Evolutionary conservation across 768 basidiomycete genomes (phyloP), one percentile per base, ranked within the genome.

Genomic region (Leccinum disarticulatum): DNA sequence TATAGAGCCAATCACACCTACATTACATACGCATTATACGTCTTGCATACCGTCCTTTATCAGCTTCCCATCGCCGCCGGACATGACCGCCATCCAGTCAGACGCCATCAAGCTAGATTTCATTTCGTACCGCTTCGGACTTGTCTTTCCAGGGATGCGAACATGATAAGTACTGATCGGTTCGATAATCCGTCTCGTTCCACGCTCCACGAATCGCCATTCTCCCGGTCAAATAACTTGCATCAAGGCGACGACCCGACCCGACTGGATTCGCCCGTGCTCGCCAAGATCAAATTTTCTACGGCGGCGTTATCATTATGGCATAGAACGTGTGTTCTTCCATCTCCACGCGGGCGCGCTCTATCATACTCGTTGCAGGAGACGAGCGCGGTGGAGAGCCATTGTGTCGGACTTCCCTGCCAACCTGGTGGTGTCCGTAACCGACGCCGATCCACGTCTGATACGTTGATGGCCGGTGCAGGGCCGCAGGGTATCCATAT

Each of bases 1-100:
- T 74, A 70, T 68, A 74, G 33, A 55, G 46, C 62, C 56, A 60
- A 55, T 60, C 72, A 70, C 62, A 57, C 62, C 53, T 72, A 74
- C 62, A 53, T 65, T 62, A 70, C 66, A 65, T 66, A 63, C 65
- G n/a, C 61, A 62, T 59, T 61, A 38, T 62, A 54, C 41, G 55
- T 66, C 57, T 64, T 73, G 67, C 65, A 66, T 60, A 60, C 50
- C 17, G 43, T 46, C 43, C 60, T 52, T 56, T 50, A 59, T 63
- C 53, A n/a, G 55, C 36, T 35, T 48, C n/a, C 48, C 64, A 52
- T 46, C 53, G n/a, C 61, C 35, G 50, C 47, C 43, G 49, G 28
- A 49, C 17, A 46, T 41, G 6, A 46, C 62, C 62, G 58, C 60
- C 50, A 17, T 46, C 38, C 54, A 28, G 62, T 25, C 50, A n/a